Evolutionary conservation across 202 grass and related monocot species (phyloP), one percentile per base, ranked within the genome.

Genomic region (Tripidium arundinaceum): DNA sequence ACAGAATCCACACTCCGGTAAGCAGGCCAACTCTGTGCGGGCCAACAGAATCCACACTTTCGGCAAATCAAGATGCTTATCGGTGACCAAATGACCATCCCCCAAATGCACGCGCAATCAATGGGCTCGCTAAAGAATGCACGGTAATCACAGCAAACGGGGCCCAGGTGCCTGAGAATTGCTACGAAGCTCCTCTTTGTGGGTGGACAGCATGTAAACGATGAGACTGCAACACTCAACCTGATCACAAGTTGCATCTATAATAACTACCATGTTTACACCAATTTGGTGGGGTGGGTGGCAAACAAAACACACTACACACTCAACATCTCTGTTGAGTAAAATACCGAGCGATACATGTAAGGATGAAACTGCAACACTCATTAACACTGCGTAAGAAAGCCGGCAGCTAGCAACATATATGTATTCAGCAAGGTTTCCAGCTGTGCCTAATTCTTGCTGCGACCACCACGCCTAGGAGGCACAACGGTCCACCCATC

Each of bases 401-500:
- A 63, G 42, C 31, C 42, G 0, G 31, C 31, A 25, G 50, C 41
- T 31, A 26, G 9, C 4, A 43, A n/a, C n/a, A n/a, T n/a, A n/a
- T n/a, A n/a, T n/a, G n/a, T n/a, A n/a, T n/a, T n/a, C n/a, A n/a
- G n/a, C n/a, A n/a, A n/a, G n/a, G n/a, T n/a, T n/a, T n/a, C n/a
- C n/a, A n/a, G n/a, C n/a, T 28, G 31, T 21, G 11, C 38, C 70
- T 81, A 89, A 31, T 89, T 85, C 27, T 36, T 91, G 76, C 72
- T 84, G 25, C 63, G 82, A 31, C 85, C 78, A 31, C 85, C 78
- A 12, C 72, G 76, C 69, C 62, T 92, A 57, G 90, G 75, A 11
- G 86, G 67, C 76, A 98, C 90, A 47, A 75, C 54, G 19, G 85
- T 93, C 91, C 92, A 98, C 31, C 92, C 95, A 61, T 98, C 92